Base-by-base conservation (phyloP, 2,329 filamentous ascomycete species). In the Ilyonectria mors-panacis region DNA sequence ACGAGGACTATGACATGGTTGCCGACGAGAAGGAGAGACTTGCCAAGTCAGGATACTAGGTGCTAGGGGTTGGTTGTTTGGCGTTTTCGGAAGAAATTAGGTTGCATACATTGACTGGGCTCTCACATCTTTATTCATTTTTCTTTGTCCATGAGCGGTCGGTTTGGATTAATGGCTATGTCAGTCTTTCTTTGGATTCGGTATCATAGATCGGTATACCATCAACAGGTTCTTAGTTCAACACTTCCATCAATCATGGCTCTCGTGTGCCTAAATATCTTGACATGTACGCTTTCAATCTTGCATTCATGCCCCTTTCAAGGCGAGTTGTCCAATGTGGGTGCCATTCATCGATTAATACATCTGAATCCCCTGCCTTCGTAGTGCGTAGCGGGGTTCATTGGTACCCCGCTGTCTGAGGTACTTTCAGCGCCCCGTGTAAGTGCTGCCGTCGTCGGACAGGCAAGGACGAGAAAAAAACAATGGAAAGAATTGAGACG, bases 1-100 rank as follows among this genome's bases (percentile, higher is more conserved):
- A 73, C 6, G 70, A 71, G 21, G 69, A 72, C 2, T 55, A 65
- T 9, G 59, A 68, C 6, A 68, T 58, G n/a, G 35, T 68, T 28
- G 39, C 68, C 19, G 69, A 71, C 10, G 76, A 78, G 59, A 78
- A 78, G 71, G 70, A 75, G 42, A 73, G 59, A 37, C 73, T 78
- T 5, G 71, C 74, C 59, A 72, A 69, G 45, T 72, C 68, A 3
- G 70, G 70, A 28, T 74, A 74, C 6, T 75, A 67, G 28, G 23
- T 54, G 8, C 35, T 42, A n/a, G 21, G 7, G 44, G 33, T 39
- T 58, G 15, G 6, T 42, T 42, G 5, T 21, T 51, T 33, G 45
- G 35, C 51, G 50, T 44, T 56, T 19, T 30, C 21, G n/a, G 28
- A 15, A 19, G 19, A 33, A n/a, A 23, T 56, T 30, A 15, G 39